phyloP scores from a whole-genome alignment of 1,139 yeast species.

The Suhomyces guaymorum region DNA sequence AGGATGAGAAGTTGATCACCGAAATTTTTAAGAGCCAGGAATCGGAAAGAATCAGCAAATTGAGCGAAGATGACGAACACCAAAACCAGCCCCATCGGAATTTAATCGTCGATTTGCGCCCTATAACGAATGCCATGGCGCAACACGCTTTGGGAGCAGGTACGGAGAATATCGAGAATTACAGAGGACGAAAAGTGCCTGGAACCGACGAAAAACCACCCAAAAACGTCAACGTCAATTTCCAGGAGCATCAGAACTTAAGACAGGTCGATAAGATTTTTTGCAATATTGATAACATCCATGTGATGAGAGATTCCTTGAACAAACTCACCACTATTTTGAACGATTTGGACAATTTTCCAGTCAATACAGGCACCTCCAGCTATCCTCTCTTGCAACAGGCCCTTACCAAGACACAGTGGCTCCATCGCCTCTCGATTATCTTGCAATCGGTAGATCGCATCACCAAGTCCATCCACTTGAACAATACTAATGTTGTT shows the following conservation, averaged over 20 bases:
- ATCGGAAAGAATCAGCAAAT: slow-evolving; percentile 26
- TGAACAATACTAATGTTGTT: slow-evolving; percentile 78
- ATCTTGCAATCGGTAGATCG: slow-evolving; percentile 77
- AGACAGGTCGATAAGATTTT: slow-evolving; percentile 60
- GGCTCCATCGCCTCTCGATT: slow-evolving; percentile 74
- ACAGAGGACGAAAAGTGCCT: slow-evolving; percentile 40
- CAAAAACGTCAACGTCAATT: slow-evolving; percentile 9
- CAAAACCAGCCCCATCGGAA: slow-evolving; percentile 55
- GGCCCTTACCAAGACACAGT: slow-evolving; percentile 63
- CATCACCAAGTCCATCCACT: slow-evolving; percentile 74
- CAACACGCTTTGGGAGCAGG: slow-evolving; percentile 98
- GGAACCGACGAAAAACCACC: slow-evolving; percentile 13
- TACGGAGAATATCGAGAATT: slow-evolving; percentile 87
- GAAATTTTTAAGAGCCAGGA: slow-evolving; percentile 65
- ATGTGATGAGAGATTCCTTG: slow-evolving; percentile 87
- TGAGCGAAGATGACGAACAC: slow-evolving; percentile 23
- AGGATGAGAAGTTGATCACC: slow-evolving; percentile 79
- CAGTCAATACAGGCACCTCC: slow-evolving; percentile 23
- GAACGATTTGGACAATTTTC: slow-evolving; percentile 64
- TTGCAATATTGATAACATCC: slow-evolving; percentile 91
- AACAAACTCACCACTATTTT: slow-evolving; percentile 62
- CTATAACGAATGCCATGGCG: slow-evolving; percentile 92
- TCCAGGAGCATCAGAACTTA: slow-evolving; percentile 9
- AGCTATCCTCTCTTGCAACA: slow-evolving; percentile 37
- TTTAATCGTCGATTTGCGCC: slow-evolving; percentile 86